Percentiles rank a stretch among this genome's conserved stretches.
Conservation (phyloP, 768 basidiomycete species). For the Pleurotus pulmonarius region DNA sequence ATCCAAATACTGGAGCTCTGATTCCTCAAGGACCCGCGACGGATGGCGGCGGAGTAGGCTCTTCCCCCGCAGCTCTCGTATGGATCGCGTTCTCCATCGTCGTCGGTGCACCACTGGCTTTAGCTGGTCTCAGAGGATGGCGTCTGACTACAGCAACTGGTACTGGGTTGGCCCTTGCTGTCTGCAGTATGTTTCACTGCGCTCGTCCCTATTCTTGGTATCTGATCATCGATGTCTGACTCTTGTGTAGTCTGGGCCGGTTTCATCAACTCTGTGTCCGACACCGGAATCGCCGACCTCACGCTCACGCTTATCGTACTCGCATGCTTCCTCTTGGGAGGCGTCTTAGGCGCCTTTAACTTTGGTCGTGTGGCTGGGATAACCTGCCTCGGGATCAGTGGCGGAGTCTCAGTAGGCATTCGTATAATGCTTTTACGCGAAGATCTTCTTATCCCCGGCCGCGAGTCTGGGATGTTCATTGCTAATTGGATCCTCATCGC, state of each 20-base stretch:
- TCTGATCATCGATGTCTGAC: not conserved
- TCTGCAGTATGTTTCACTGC: slow-evolving; percentile 34
- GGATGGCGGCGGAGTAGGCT: slow-evolving; percentile 51
- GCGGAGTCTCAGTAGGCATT: slow-evolving; percentile 56
- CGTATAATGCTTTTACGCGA: slow-evolving; percentile 48
- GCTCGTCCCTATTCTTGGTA: not conserved
- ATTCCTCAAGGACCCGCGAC: slow-evolving; percentile 54
- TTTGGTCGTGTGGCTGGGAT: slow-evolving; percentile 46
- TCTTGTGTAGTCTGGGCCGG: slow-evolving; percentile 53
- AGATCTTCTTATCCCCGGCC: slow-evolving; percentile 41
- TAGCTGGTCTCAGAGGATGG: slow-evolving; percentile 55
- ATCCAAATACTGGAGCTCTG: slow-evolving; percentile 35
- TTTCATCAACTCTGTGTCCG: slow-evolving; percentile 50
- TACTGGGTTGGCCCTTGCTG: slow-evolving; percentile 44
- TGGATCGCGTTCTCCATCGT: slow-evolving; percentile 55
- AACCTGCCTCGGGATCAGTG: slow-evolving; percentile 40
- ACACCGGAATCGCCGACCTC: slow-evolving; percentile 47
- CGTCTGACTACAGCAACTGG: slow-evolving; percentile 53
- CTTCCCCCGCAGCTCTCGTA: slow-evolving; percentile 41
- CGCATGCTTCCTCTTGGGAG: slow-evolving; percentile 45
- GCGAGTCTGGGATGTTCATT: slow-evolving; percentile 24
- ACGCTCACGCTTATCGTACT: slow-evolving; percentile 46
- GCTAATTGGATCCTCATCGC: slow-evolving; percentile 55
- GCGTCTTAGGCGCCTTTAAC: slow-evolving; percentile 50
- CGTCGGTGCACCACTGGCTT: slow-evolving; percentile 50